Conservation (phyloP, 768 basidiomycete species). For the Clavaria fumosa region DNA sequence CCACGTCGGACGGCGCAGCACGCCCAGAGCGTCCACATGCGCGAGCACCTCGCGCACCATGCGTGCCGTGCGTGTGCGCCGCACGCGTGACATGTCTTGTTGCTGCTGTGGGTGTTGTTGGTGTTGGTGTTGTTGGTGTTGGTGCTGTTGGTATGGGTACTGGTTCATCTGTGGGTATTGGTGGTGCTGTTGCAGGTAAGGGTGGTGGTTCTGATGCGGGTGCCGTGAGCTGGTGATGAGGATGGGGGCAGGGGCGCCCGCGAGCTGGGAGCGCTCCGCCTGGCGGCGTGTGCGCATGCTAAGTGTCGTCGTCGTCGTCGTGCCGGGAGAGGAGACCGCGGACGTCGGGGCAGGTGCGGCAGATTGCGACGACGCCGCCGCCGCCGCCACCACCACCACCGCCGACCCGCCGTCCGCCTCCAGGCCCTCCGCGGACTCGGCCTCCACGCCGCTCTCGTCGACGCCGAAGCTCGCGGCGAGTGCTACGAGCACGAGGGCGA, state of each 20-base stretch:
- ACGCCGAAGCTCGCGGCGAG: slow-evolving; percentile 89
- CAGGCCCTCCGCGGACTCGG: slow-evolving; percentile 13
- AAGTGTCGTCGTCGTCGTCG: slow-evolving; percentile 2
- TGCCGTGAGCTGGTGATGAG: too few relatives aligned
- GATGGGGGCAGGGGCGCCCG: too few relatives aligned
- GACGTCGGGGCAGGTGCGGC: too few relatives aligned
- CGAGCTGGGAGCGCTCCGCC: slow-evolving; percentile 6
- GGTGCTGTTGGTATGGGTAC: too few relatives aligned
- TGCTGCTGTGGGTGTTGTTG: too few relatives aligned
- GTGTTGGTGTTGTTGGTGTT: too few relatives aligned
- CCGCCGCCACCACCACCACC: too few relatives aligned
- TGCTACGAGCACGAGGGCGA: slow-evolving; percentile 66
- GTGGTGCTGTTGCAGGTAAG: too few relatives aligned
- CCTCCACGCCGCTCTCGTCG: slow-evolving; percentile 56
- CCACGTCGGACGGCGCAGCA: slow-evolving; percentile 71
- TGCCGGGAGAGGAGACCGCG: slow-evolving; percentile 8
- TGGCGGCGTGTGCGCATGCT: slow-evolving; percentile 6
- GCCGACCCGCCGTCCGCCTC: too few relatives aligned
- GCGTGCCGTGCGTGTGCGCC: slow-evolving; percentile 40
- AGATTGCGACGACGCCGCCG: too few relatives aligned
- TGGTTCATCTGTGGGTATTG: too few relatives aligned
- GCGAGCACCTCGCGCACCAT: slow-evolving; percentile 68
- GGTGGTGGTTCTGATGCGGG: too few relatives aligned
- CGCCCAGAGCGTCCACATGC: slow-evolving; percentile 63
- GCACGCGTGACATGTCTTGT: slow-evolving; percentile 20